These are phyloP conservation scores for Herpetospermum pedunculosum DNA, from an alignment of 306 rosid genomes.

Conservation along the genomic window DNA sequence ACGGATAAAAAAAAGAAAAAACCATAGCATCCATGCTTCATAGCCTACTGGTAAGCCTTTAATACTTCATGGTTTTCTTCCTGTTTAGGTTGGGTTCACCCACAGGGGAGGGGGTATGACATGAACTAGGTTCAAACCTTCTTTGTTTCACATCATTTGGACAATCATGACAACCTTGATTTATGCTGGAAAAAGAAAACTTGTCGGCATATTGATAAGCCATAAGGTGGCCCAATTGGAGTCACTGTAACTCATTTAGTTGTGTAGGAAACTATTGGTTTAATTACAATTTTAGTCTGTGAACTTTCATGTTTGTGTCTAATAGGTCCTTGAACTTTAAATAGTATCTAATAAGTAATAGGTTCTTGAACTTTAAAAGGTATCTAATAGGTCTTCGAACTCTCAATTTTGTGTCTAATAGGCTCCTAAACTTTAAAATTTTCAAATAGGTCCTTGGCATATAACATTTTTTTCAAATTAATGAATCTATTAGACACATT, in stretches of 20 bases:
- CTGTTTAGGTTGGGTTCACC: neutral
- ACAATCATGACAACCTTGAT: neutral
- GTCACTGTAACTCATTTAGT: neutral
- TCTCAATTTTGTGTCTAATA: no score
- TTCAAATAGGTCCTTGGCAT: no score
- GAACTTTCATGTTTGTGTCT: no score
- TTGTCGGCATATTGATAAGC: neutral
- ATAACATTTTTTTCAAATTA: no score
- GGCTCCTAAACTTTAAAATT: no score
- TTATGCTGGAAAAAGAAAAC: neutral
- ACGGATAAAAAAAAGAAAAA: no score
- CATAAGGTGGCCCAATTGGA: neutral
- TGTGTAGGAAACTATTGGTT: neutral
- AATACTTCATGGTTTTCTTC: neutral
- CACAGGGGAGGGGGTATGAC: neutral
- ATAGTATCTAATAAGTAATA: no score
- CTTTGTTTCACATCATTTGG: neutral
- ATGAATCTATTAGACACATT: no score
- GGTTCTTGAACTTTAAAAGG: no score
- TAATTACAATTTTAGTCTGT: no score
- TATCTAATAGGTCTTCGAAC: no score
- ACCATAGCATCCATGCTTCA: neutral
- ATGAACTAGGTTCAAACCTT: neutral
- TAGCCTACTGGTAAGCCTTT: neutral
- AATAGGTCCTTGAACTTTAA: no score